These are phyloP conservation scores for Populus alba DNA, from an alignment of 345 rosid genomes.

Conservation along the genomic window DNA sequence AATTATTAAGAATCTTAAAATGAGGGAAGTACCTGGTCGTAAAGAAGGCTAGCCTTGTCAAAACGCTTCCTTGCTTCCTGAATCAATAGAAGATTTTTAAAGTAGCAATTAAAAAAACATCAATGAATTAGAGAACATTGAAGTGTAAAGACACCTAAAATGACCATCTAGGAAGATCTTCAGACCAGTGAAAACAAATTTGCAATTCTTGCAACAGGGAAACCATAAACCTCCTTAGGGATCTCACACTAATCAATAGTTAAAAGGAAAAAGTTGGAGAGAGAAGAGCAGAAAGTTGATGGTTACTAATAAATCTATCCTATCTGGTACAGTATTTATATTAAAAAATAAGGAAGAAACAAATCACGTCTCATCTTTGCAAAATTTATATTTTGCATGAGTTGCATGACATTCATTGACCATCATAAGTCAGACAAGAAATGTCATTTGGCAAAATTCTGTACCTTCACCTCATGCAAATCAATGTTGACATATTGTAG, in stretches of 20 bases:
- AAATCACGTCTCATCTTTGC: neutral
- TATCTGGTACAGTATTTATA: neutral
- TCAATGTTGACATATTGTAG: constrained; percentile 83
- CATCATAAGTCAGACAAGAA: neutral
- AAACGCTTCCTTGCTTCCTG: constrained; percentile 97
- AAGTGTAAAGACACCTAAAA: neutral
- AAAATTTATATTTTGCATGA: neutral
- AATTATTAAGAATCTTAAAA: constrained; percentile 11
- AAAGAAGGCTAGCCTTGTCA: constrained; percentile 90
- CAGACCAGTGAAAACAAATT: neutral
- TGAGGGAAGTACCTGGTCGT: constrained; percentile 71
- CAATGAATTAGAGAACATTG: neutral
- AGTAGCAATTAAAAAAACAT: neutral
- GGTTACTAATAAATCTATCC: neutral
- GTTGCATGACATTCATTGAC: neutral
- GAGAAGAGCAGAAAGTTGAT: neutral
- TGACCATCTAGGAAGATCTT: neutral
- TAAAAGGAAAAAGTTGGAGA: neutral
- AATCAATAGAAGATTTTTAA: constrained; percentile 35
- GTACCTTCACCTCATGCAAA: constrained; percentile 92
- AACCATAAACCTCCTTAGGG: neutral
- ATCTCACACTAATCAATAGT: neutral
- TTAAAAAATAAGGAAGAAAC: neutral
- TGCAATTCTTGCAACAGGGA: neutral
- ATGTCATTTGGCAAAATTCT: neutral